Evolutionary conservation across 768 basidiomycete genomes (phyloP).

Genomic region (Suillus weaverae): DNA sequence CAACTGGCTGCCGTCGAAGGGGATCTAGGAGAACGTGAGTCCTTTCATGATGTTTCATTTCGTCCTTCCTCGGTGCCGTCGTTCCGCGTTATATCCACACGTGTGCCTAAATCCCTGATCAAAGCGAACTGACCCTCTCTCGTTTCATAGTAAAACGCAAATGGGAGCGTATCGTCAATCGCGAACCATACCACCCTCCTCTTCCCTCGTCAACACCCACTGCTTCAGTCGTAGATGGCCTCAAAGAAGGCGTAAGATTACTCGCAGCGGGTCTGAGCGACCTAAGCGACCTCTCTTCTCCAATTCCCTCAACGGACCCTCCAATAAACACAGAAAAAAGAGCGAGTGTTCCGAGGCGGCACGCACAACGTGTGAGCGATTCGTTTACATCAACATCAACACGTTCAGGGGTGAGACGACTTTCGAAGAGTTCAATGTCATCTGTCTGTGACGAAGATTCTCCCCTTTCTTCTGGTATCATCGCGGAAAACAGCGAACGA

Average conservation of each 20-base stretch:
- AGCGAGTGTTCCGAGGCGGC: slow-evolving; percentile 19
- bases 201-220: neutral
- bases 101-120: neutral
- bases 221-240: slow-evolving; percentile 51
- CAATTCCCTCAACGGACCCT: slow-evolving; percentile 14
- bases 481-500: slow-evolving; percentile 16
- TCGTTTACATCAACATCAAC: slow-evolving; percentile 34
- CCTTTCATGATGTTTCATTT: neutral
- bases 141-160: slow-evolving; percentile 63
- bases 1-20: slow-evolving; percentile 72
- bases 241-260: slow-evolving; percentile 65
- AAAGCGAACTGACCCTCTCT: neutral
- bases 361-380: slow-evolving; percentile 16
- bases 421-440: slow-evolving; percentile 48
- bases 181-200: slow-evolving; percentile 22
- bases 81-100: slow-evolving; percentile 3
- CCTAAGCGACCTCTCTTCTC: slow-evolving; percentile 25
- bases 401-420: slow-evolving; percentile 31
- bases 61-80: neutral
- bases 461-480: slow-evolving; percentile 9
- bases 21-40: slow-evolving; percentile 64
- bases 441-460: slow-evolving; percentile 41
- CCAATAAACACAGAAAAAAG: slow-evolving; percentile 19
- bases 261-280: slow-evolving; percentile 48
- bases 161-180: slow-evolving; percentile 79